Conservation (phyloP, 192 early-diverging fungal species). For the Coemansia sp. region DNA sequence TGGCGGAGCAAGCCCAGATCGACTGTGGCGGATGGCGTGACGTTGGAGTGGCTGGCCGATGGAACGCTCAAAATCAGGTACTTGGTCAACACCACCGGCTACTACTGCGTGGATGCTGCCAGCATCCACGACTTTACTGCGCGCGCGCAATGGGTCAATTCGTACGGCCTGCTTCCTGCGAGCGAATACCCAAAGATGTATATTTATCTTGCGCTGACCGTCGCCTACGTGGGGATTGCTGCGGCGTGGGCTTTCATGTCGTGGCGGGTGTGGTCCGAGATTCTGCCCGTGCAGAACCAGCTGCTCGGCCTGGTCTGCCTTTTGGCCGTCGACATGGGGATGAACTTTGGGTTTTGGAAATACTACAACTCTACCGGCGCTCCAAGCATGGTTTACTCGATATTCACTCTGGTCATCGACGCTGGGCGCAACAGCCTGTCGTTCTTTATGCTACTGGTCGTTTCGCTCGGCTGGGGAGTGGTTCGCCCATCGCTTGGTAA, state of each 20-base stretch:
- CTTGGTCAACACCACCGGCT: conserved; percentile 69
- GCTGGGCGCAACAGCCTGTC: conserved; percentile 89
- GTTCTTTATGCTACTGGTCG: conserved; percentile 94
- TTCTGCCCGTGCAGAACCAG: conserved; percentile 89
- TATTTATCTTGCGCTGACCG: conserved; percentile 72
- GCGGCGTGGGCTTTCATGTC: conserved; percentile 73
- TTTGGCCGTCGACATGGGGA: conserved; percentile 85
- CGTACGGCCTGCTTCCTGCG: conserved; percentile 80
- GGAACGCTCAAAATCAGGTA: conserved; percentile 54
- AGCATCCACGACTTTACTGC: conserved; percentile 51
- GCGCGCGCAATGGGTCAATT: conserved; percentile 65
- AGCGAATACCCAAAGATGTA: conserved; percentile 86
- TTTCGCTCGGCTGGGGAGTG: conserved; percentile 93
- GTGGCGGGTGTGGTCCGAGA: conserved; percentile 79
- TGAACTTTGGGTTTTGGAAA: conserved; percentile 83
- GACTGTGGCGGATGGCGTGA: conserved; percentile 31
- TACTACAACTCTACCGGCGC: conserved; percentile 62
- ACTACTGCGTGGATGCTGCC: conserved; percentile 69
- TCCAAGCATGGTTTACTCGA: conserved; percentile 62
- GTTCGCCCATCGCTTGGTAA: conserved; percentile 85
- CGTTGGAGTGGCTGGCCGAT: conserved; percentile 34
- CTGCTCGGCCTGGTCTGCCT: conserved; percentile 79
- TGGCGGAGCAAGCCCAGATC: conserved; percentile 24
- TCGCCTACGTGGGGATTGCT: conserved; percentile 72
- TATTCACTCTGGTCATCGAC: conserved; percentile 74